phyloP scores from a whole-genome alignment of 2,329 filamentous ascomycete genomes.

The Alternaria hordeiaustralica region DNA sequence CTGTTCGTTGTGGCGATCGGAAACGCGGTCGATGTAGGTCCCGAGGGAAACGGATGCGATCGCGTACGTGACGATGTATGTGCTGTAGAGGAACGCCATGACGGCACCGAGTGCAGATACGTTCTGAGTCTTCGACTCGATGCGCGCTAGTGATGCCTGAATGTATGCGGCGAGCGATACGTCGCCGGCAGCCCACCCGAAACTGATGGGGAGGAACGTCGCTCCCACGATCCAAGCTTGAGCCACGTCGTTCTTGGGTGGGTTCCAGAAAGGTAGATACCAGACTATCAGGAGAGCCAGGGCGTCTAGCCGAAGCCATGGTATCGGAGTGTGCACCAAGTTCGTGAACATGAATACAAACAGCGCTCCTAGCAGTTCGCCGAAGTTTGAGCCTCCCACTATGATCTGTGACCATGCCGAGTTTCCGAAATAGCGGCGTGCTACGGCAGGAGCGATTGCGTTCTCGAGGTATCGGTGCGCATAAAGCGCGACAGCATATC shows the following conservation, averaged over 20 bases:
- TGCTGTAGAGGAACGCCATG: constrained; percentile 60
- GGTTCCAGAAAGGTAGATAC: constrained; percentile 58
- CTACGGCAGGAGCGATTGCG: constrained; percentile 55
- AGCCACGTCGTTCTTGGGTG: constrained; percentile 48
- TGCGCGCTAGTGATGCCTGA: constrained; percentile 56
- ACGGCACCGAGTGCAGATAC: constrained; percentile 59
- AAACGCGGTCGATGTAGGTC: constrained; percentile 55
- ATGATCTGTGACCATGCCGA: constrained; percentile 60
- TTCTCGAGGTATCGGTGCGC: constrained; percentile 61
- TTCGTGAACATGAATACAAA: constrained; percentile 60
- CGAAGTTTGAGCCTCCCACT: constrained; percentile 59
- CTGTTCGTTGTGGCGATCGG: constrained; percentile 43
- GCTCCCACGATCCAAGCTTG: constrained; percentile 57
- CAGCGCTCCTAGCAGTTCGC: constrained; percentile 57
- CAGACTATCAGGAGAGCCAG: constrained; percentile 56
- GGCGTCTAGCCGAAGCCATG: constrained; percentile 59
- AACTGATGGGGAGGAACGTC: constrained; percentile 54
- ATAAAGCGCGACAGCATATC: constrained; percentile 59
- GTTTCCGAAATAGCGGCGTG: constrained; percentile 56
- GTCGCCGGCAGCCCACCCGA: constrained; percentile 61
- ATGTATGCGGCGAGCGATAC: constrained; percentile 60
- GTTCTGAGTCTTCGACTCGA: constrained; percentile 54
- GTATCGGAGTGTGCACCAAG: constrained; percentile 57
- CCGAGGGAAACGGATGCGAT: constrained; percentile 55
- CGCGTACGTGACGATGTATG: constrained; percentile 58